Evolutionary conservation across 139 green algal species (phyloP).

Genomic region (Chlamydomonas sphaeroides): DNA sequence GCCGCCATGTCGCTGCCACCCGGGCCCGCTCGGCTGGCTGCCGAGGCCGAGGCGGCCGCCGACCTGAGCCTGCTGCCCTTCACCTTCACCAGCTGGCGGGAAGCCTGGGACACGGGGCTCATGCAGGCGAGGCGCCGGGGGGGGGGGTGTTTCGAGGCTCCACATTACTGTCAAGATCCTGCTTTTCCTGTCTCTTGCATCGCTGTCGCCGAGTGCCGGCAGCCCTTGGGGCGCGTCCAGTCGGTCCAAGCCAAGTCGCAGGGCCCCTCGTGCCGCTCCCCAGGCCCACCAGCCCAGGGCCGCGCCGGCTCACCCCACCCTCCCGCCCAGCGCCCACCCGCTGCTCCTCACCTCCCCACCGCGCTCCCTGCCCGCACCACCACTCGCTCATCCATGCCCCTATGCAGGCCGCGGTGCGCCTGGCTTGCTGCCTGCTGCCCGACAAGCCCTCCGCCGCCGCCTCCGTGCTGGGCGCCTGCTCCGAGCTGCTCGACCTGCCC

Average conservation of each 20-base stretch:
- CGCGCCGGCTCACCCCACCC: no score
- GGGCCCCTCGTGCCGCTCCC: no score
- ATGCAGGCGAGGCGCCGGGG: neutral
- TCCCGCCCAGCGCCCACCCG: no score
- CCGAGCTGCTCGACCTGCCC: conserved; percentile 27
- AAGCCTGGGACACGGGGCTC: conserved; percentile 21
- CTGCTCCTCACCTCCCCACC: no score
- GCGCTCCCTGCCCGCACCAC: no score
- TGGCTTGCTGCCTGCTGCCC: neutral
- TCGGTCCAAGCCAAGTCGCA: no score
- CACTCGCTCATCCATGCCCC: no score
- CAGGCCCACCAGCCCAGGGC: no score
- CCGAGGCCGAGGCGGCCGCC: neutral
- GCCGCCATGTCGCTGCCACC: conserved; percentile 8
- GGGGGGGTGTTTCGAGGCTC: neutral
- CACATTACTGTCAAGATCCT: neutral
- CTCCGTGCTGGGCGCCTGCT: neutral
- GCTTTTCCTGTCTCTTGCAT: neutral
- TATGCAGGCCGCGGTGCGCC: neutral
- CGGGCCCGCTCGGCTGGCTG: neutral
- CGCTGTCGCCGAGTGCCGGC: no score
- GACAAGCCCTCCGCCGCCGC: neutral
- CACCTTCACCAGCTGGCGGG: conserved; percentile 35
- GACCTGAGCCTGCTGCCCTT: conserved; percentile 16
- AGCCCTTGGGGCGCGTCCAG: no score